These are phyloP conservation scores for Kitagawia praeruptora DNA, from an alignment of 129 eudicot species.

Conservation along the genomic window DNA sequence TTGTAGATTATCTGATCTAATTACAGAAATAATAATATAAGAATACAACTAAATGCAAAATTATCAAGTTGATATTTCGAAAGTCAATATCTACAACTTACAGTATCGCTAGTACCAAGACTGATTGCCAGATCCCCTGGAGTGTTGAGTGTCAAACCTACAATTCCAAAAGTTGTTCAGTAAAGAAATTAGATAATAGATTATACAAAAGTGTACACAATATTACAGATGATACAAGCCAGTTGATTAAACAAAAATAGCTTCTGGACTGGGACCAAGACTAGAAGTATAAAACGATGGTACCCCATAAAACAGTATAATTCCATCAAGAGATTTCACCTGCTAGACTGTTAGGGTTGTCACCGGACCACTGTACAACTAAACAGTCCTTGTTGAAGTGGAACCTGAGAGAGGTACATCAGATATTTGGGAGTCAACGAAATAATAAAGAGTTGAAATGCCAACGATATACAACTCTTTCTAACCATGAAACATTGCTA, in stretches of 20 bases:
- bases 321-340: constrained; percentile 34
- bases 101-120: constrained; percentile 98
- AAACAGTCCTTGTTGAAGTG: constrained; percentile 67
- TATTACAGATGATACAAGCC: not conserved
- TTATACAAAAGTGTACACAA: not conserved
- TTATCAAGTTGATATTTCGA: not conserved
- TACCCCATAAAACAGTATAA: not conserved
- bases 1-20: not conserved
- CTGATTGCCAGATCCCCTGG: constrained; percentile 98
- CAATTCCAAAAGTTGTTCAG: constrained; percentile 10
- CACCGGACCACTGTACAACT: constrained; percentile 92
- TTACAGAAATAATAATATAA: not conserved
- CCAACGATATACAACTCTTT: not conserved
- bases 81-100: constrained; percentile 22
- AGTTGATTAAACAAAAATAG: not conserved
- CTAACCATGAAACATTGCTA: not conserved
- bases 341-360: constrained; percentile 95
- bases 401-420: constrained; percentile 37
- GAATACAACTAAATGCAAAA: not conserved
- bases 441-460: not conserved
- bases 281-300: not conserved
- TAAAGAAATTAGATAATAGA: not conserved
- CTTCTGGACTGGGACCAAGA: not conserved
- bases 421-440: not conserved
- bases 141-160: constrained; percentile 86